Base-by-base conservation (phyloP, 192 early-diverging fungal species). In the Phycomyces blakesleeanus region DNA sequence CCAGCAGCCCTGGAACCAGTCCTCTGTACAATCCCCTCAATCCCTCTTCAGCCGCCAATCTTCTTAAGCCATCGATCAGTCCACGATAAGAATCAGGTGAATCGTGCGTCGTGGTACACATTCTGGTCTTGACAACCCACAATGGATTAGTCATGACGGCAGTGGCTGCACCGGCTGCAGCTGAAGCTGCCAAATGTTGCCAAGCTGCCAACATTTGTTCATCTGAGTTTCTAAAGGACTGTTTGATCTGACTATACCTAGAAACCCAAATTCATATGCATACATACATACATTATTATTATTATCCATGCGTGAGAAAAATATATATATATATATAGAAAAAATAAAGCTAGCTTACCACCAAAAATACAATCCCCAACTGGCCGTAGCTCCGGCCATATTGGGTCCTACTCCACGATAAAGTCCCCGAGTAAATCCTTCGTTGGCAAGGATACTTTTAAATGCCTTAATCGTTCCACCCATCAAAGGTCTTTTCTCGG, bases 341-440 rank as follows among this genome's bases (percentile, higher is more conserved):
- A 15, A 18, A 51, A 7, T 12, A 50, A 51, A 47, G 64, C 2
- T 44, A 12, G 53, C 80, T 77, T 93, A 95, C 87, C 89, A 93
- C 34, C 86, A 91, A 77, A 99, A 98, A 66, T 98, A 99, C n/a
- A 99, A 73, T 0, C 95, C 95, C 96, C 97, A 99, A 51, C 91
- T 94, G 12, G 88, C 74, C 11, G 90, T 91, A 25, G 94, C 85
- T 0, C 96, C 97, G 12, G 90, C 90, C 56, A 98, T 82, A 52
- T 95, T 99, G 39, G 97, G 88, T 0, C 84, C 61, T 3, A 99
- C 66, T 11, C 95, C 97, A n/a, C 93, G 83, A 73, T 99, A 99
- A 3, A 99, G 79, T 8, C 93, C 94, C 16, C 75, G 69, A 0
- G 81, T 42, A 16, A 85, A 75, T 5, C 89, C 90, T 66, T 91